phyloP scores from a whole-genome alignment of 352 stramenopile species.

The Phytophthora pinifolia region DNA sequence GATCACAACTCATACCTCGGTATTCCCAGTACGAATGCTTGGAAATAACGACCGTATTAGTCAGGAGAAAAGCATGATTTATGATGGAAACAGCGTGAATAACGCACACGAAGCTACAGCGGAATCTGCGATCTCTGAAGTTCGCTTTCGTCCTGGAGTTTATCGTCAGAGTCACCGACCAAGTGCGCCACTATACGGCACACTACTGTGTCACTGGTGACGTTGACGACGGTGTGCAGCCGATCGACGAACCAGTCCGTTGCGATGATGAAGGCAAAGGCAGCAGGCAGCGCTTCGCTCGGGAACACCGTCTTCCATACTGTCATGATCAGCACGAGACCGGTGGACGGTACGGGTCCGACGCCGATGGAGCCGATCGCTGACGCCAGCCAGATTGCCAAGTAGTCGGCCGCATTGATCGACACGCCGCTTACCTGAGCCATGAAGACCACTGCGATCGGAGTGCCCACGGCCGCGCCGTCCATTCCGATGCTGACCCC shows the following conservation, averaged over 20 bases:
- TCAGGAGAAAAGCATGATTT: no score
- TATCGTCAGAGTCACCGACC: conserved; percentile 12
- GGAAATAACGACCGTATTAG: no score
- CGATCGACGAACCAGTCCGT: conserved; percentile 67
- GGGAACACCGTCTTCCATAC: conserved; percentile 67
- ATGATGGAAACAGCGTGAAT: no score
- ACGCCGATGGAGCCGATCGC: conserved; percentile 67
- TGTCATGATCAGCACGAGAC: conserved; percentile 70
- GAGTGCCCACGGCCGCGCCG: conserved; percentile 66
- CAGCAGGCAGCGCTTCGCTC: conserved; percentile 34
- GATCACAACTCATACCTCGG: no score
- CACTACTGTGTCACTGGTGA: conserved; percentile 59
- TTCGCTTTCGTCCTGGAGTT: conserved; percentile 10
- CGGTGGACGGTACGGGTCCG: conserved; percentile 60
- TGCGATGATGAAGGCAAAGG: conserved; percentile 56
- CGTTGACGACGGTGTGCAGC: conserved; percentile 58
- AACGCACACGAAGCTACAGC: not conserved
- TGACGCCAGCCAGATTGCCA: conserved; percentile 55
- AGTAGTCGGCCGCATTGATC: conserved; percentile 39
- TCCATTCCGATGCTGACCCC: conserved; percentile 66
- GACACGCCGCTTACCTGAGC: conserved; percentile 44
- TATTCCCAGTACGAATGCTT: no score
- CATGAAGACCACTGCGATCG: conserved; percentile 71
- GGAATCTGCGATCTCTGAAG: conserved; percentile 5
- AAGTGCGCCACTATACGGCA: conserved; percentile 51